Percentiles rank a stretch among this genome's conserved stretches.
phyloP scores from a whole-genome alignment of 2,329 filamentous ascomycete species.

The Fusarium incarnatum region DNA sequence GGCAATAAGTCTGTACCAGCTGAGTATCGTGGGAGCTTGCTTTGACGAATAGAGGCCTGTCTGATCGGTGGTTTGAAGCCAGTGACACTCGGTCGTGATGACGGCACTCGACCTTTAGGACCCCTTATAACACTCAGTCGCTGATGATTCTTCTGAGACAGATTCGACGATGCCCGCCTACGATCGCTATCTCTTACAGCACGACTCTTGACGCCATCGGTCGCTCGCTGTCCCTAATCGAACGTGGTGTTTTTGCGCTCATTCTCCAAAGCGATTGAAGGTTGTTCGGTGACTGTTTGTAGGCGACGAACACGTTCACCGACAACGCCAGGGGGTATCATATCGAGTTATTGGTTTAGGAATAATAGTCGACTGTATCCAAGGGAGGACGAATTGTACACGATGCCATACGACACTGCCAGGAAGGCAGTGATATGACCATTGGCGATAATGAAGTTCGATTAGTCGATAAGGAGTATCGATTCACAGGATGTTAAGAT shows the following conservation, averaged over 20 bases:
- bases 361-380: conserved; percentile 7
- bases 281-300: conserved; percentile 34
- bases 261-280: conserved; percentile 25
- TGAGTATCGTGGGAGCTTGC: neutral
- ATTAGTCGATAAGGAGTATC: conserved; percentile 24
- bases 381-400: conserved; percentile 10
- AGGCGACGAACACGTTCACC: conserved; percentile 48
- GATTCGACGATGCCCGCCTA: conserved; percentile 33
- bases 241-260: conserved; percentile 45
- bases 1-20: conserved; percentile 5
- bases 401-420: conserved; percentile 25
- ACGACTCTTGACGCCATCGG: conserved; percentile 42
- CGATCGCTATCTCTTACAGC: conserved; percentile 44
- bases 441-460: conserved; percentile 1
- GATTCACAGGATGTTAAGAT: conserved; percentile 11
- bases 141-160: conserved; percentile 25
- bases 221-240: conserved; percentile 46
- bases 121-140: neutral
- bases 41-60: neutral
- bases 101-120: conserved; percentile 1
- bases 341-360: conserved; percentile 21
- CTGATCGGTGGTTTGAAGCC: conserved; percentile 10
- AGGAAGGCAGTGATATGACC: conserved; percentile 15
- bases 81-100: conserved; percentile 23
- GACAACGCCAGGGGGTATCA: conserved; percentile 47